Evolutionary conservation across 1,284 basidiomycete genomes (phyloP).

Genomic region (Cryptococcus amylolentus): DNA sequence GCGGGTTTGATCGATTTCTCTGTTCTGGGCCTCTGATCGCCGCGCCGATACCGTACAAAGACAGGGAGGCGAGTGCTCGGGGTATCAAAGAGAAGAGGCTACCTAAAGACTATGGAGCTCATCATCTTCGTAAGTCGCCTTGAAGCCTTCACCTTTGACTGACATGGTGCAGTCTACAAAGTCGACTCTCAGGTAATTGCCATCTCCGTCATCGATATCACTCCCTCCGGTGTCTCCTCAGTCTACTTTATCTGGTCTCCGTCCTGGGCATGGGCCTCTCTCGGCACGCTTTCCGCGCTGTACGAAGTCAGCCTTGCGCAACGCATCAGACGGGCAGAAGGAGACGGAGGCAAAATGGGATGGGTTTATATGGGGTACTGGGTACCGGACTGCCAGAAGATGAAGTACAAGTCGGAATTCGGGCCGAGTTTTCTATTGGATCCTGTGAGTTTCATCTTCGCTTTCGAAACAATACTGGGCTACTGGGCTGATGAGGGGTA

Average conservation of each 20-base stretch:
- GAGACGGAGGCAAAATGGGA: slow-evolving; percentile 51
- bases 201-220: slow-evolving; percentile 84
- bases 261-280: slow-evolving; percentile 59
- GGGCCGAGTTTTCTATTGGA: slow-evolving; percentile 82
- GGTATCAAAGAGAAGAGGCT: slow-evolving; percentile 50
- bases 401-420: slow-evolving; percentile 95
- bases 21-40: slow-evolving; percentile 74
- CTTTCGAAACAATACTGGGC: neutral
- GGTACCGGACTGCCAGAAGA: slow-evolving; percentile 87
- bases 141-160: neutral
- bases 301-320: slow-evolving; percentile 68
- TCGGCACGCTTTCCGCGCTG: slow-evolving; percentile 88
- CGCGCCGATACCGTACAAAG: slow-evolving; percentile 21
- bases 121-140: slow-evolving; percentile 60
- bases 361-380: slow-evolving; percentile 90
- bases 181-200: slow-evolving; percentile 79
- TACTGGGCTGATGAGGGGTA: slow-evolving; percentile 37
- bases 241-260: slow-evolving; percentile 95
- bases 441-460: slow-evolving; percentile 57
- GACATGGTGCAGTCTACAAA: slow-evolving; percentile 58
- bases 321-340: slow-evolving; percentile 66
- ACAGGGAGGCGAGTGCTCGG: slow-evolving; percentile 25
- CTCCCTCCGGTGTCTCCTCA: slow-evolving; percentile 84
- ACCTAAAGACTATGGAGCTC: slow-evolving; percentile 72
- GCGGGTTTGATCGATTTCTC: slow-evolving; percentile 68